Evolutionary conservation across 1,284 basidiomycete genomes (phyloP).

Genomic region (Papiliotrema fonsecae): DNA sequence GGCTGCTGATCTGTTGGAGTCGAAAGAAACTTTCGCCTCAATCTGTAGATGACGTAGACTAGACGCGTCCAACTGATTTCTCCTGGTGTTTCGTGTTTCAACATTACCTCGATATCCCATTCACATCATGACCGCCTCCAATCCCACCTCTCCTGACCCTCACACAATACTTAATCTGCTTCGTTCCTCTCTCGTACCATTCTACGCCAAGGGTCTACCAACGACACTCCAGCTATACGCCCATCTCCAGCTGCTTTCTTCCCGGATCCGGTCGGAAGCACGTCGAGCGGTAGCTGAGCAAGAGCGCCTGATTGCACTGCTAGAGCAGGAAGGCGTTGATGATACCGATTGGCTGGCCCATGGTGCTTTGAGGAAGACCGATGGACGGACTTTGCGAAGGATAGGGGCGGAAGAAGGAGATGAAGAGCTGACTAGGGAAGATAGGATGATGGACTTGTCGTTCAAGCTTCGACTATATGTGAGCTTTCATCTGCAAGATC

Average conservation of each 20-base stretch:
- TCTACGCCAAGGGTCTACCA: conserved; percentile 17
- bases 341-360: conserved; percentile 1
- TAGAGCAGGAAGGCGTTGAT: conserved; percentile 2
- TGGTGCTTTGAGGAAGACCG: conserved; percentile 12
- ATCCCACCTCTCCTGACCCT: too few relatives aligned
- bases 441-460: conserved; percentile 19
- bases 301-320: conserved; percentile 1
- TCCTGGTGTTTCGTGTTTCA: too few relatives aligned
- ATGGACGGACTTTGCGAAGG: conserved; percentile 9
- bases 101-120: too few relatives aligned
- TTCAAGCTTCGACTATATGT: conserved; percentile 17
- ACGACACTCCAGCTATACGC: conserved; percentile 27
- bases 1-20: too few relatives aligned
- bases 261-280: conserved; percentile 15
- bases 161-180: too few relatives aligned
- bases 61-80: too few relatives aligned
- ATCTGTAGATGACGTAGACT: too few relatives aligned
- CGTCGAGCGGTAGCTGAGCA: conserved; percentile 10
- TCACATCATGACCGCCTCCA: too few relatives aligned
- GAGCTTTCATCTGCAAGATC: conserved; percentile 2
- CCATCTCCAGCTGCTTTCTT: conserved; percentile 23
- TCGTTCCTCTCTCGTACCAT: too few relatives aligned
- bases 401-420: not conserved
- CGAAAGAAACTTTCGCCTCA: too few relatives aligned
- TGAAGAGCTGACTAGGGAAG: conserved; percentile 5